Percentiles rank a stretch among this genome's conserved stretches.
Conservation (phyloP, 2,329 filamentous ascomycete species). For the Penicillium sp. region DNA sequence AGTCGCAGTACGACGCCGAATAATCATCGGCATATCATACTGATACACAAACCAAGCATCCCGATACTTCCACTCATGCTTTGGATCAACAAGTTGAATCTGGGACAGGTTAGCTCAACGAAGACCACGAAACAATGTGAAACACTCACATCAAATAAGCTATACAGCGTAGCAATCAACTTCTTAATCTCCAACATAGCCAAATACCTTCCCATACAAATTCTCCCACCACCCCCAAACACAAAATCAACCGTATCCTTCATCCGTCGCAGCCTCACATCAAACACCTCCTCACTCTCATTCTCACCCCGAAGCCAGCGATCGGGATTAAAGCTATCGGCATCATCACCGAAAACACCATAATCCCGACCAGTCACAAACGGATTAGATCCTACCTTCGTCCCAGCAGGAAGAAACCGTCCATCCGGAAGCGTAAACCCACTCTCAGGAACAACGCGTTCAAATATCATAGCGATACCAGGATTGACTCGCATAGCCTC, state of each 20-base stretch:
- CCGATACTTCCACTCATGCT: constrained; percentile 52
- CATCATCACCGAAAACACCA: constrained; percentile 47
- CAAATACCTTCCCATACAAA: constrained; percentile 58
- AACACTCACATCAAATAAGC: constrained; percentile 18
- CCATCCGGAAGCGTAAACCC: constrained; percentile 32
- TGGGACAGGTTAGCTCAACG: constrained; percentile 42
- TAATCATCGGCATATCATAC: constrained; percentile 52
- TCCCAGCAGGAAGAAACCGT: constrained; percentile 36
- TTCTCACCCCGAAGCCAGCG: constrained; percentile 46
- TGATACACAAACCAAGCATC: constrained; percentile 63
- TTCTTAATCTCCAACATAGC: constrained; percentile 61
- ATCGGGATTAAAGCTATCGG: constrained; percentile 48
- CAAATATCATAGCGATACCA: constrained; percentile 49
- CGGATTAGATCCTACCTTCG: constrained; percentile 37
- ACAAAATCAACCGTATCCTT: constrained; percentile 39
- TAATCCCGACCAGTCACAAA: constrained; percentile 41
- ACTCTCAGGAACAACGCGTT: constrained; percentile 49
- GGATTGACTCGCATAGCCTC: constrained; percentile 55
- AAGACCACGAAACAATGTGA: not conserved
- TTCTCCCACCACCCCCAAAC: constrained; percentile 56
- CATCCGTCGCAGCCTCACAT: constrained; percentile 38
- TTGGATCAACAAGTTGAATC: constrained; percentile 54
- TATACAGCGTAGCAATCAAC: constrained; percentile 52
- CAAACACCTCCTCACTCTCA: constrained; percentile 37
- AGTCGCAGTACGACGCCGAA: constrained; percentile 7